A percentile compares a stretch with the other conserved stretches of the same genome.
phyloP scores from a whole-genome alignment of 2,329 filamentous ascomycete species.

The Penicillium paneum region DNA sequence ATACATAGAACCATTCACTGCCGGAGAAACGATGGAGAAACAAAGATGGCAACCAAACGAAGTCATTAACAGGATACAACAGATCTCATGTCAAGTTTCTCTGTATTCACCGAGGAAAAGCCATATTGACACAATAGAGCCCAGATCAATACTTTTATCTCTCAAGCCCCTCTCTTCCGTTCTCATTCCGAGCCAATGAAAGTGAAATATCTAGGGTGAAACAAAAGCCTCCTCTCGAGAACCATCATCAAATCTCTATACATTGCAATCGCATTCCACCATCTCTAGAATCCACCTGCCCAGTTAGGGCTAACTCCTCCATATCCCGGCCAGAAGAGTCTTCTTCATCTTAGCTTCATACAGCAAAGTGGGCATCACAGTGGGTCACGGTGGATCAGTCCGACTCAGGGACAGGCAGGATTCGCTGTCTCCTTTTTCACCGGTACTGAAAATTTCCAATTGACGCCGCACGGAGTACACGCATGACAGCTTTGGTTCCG shows the following conservation, averaged over 20 bases:
- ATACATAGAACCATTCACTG: background rate
- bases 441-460: slow-evolving; percentile 12
- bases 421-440: slow-evolving; percentile 14
- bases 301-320: slow-evolving; percentile 4
- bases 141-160: background rate
- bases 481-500: background rate
- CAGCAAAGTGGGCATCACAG: slow-evolving; percentile 3
- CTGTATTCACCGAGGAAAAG: background rate
- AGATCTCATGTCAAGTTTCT: background rate
- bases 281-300: slow-evolving; percentile 8
- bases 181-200: background rate
- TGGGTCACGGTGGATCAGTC: slow-evolving; percentile 17
- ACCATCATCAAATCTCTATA: background rate
- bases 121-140: background rate
- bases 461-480: background rate
- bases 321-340: slow-evolving; percentile 1
- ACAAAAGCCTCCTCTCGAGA: background rate
- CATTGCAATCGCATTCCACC: background rate
- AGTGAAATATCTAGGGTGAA: background rate
- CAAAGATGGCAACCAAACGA: slow-evolving; percentile 1
- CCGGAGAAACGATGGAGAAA: background rate
- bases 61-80: background rate
- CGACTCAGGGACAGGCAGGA: slow-evolving; percentile 6
- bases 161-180: background rate
- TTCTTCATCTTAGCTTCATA: slow-evolving; percentile 21